Evolutionary conservation across 768 basidiomycete species (phyloP).

Genomic region (Leccinum fibrillosum): DNA sequence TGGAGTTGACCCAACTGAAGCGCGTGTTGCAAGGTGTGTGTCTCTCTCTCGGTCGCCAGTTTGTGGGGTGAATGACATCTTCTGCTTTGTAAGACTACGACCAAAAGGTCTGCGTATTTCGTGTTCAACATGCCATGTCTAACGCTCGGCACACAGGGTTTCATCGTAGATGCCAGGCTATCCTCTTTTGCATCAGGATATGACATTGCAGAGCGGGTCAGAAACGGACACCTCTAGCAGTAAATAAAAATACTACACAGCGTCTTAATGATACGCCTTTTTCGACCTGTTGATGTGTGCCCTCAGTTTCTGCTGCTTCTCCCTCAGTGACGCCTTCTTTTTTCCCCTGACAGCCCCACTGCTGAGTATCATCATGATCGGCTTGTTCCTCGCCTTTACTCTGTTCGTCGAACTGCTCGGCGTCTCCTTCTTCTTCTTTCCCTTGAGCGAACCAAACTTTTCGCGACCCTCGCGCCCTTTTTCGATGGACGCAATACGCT

Average conservation of each 20-base stretch:
- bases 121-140: background rate
- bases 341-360: constrained; percentile 76
- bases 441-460: constrained; percentile 86
- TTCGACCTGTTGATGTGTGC: constrained; percentile 74
- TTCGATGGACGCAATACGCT: constrained; percentile 86
- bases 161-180: constrained; percentile 72
- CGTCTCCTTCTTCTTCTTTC: constrained; percentile 83
- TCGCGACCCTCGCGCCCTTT: constrained; percentile 94
- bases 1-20: constrained; percentile 64
- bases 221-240: constrained; percentile 25
- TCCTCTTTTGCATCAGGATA: constrained; percentile 75
- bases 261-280: constrained; percentile 36
- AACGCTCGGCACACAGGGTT: constrained; percentile 39
- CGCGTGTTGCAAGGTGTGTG: constrained; percentile 62
- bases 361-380: constrained; percentile 89
- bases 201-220: constrained; percentile 47
- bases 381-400: constrained; percentile 92
- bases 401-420: constrained; percentile 87
- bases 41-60: constrained; percentile 1
- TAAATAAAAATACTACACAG: background rate
- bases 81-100: constrained; percentile 46
- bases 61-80: background rate
- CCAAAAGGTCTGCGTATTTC: constrained; percentile 41
- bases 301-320: constrained; percentile 77
- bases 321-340: constrained; percentile 76